Conservation (phyloP, 768 basidiomycete genomes). For the Suillus subalutaceus region DNA sequence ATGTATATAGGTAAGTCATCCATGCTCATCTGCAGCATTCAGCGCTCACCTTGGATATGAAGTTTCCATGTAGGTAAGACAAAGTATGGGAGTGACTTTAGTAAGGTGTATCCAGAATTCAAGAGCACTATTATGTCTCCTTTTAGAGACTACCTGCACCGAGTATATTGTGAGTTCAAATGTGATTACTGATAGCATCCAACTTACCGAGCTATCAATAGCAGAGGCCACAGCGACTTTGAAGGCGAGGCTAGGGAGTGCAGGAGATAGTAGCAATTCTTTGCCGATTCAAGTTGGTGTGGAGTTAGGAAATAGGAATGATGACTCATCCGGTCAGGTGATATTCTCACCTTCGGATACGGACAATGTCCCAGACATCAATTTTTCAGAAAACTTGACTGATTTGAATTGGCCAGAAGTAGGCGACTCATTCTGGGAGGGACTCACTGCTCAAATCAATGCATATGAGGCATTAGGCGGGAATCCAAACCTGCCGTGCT, state of each 20-base stretch:
- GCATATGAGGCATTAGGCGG: not conserved
- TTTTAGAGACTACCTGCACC: not conserved
- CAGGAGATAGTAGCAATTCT: no score
- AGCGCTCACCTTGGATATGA: not conserved
- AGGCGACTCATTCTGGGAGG: not conserved
- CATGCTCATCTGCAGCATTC: not conserved
- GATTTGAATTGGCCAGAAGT: not conserved
- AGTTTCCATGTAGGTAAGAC: not conserved
- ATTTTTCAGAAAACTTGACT: not conserved
- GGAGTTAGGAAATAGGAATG: not conserved
- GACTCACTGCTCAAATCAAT: not conserved
- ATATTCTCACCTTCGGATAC: no score
- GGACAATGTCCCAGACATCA: not conserved
- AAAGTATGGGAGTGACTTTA: not conserved
- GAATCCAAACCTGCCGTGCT: not conserved
- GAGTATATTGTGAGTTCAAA: not conserved
- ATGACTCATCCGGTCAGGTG: constrained; percentile 1
- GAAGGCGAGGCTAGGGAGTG: constrained; percentile 1
- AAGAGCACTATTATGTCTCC: not conserved
- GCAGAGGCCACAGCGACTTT: constrained; percentile 1
- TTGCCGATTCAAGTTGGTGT: no score
- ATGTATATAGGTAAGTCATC: constrained; percentile 4
- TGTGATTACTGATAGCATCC: not conserved
- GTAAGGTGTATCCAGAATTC: not conserved
- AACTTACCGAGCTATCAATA: not conserved